Base-by-base conservation (phyloP, 345 rosid genomes). In the Corymbia maculata region DNA sequence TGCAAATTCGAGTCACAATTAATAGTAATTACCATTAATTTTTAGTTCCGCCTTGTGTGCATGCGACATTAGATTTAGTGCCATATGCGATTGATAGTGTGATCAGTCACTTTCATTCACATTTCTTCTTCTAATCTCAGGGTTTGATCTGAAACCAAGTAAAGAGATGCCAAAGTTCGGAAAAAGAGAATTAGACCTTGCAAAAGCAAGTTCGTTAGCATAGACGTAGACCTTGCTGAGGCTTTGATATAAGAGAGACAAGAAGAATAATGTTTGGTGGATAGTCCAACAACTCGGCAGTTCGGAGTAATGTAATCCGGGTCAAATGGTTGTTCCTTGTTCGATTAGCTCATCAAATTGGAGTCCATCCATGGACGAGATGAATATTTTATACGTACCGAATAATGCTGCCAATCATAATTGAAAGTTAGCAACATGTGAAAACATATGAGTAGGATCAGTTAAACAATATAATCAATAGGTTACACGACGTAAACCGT, bases 241-340 rank as follows among this genome's bases (percentile, higher is more conserved):
- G 47, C 42, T 85, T 19, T 19, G 42, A 52, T 14, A 42, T 28
- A 22, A 51, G 55, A 44, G 53, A 53, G n/a, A 85, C 28, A 82
- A 12, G 70, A 26, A 61, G 88, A 86, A 51, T 80, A 47, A 55
- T 24, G 85, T 88, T 89, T 24, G 93, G 88, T 89, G 89, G 89
- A 89, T 51, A 87, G 89, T 87, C 88, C 89, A 92, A 79, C 92
- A 21, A 90, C 90, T 85, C 66, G 85, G 66, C 82, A 10, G 86
- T 87, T 88, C 75, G 36, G 52, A 79, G 70, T 84, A 86, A 75
- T 68, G 11, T 49, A 79, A 68, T 64, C 51, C 36, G 12, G 47
- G 90, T 51, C 87, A 32, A 86, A 51, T 11, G 19, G 32, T 55
- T 45, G 51, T 22, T 86, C 51, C 75, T 45, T 59, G 9, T 61